A percentile compares a stretch with the other conserved stretches of the same genome.
Conservation (phyloP, 352 stramenopile genomes). For the Pythium insidiosum region DNA sequence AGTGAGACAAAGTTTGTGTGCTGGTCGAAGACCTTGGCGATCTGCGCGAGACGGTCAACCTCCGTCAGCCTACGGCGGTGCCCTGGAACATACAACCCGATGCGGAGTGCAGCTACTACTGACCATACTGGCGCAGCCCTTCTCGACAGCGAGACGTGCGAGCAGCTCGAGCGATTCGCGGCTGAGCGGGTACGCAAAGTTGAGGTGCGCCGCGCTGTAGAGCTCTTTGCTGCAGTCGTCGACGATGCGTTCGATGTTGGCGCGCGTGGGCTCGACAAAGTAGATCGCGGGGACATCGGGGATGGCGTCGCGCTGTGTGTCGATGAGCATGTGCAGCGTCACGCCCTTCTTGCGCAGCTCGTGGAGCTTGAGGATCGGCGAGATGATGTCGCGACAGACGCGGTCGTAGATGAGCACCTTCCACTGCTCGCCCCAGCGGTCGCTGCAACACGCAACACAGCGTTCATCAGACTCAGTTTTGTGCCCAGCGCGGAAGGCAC, state of each 20-base stretch:
- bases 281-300: conserved; percentile 97
- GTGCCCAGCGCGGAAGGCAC: no score
- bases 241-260: conserved; percentile 94
- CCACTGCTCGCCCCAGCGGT: conserved; percentile 81
- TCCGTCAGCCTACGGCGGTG: no score
- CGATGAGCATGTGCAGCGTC: conserved; percentile 96
- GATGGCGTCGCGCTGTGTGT: conserved; percentile 92
- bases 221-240: conserved; percentile 90
- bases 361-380: conserved; percentile 95
- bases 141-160: conserved; percentile 67
- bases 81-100: no score
- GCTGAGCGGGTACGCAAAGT: conserved; percentile 90
- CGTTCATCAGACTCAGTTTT: no score
- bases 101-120: no score
- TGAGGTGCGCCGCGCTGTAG: conserved; percentile 91
- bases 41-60: no score
- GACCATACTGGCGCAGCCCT: conserved; percentile 72
- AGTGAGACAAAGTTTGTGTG: conserved; percentile 97
- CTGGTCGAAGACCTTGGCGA: conserved; percentile 96
- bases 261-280: conserved; percentile 92
- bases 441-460: conserved; percentile 18
- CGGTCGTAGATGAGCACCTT: conserved; percentile 98
- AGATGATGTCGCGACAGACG: conserved; percentile 96
- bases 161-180: conserved; percentile 84
- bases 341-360: conserved; percentile 95